Evolutionary conservation across 768 basidiomycete species (phyloP).

Genomic region (Leccinum olivaceopallidum): DNA sequence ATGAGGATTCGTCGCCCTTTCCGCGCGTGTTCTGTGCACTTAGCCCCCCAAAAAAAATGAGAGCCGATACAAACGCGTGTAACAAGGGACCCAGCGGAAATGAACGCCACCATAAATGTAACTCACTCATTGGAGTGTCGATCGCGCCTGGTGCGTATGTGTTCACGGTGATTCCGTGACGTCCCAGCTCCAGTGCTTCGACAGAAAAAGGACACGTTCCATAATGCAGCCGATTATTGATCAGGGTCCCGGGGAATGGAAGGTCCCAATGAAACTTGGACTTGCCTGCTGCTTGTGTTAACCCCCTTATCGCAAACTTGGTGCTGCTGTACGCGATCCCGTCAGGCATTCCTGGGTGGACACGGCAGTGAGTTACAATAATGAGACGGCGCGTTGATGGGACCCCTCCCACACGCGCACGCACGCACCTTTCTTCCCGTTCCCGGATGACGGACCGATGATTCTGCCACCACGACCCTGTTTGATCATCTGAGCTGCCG

Average conservation of each 20-base stretch:
- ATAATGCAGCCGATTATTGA: background rate
- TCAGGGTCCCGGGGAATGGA: background rate
- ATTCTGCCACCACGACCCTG: slow-evolving; percentile 42
- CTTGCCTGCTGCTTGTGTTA: slow-evolving; percentile 24
- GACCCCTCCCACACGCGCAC: too few species aligned
- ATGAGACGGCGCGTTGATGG: slow-evolving; percentile 1
- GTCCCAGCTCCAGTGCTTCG: slow-evolving; percentile 39
- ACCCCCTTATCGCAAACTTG: slow-evolving; percentile 26
- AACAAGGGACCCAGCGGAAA: background rate
- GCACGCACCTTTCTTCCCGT: background rate
- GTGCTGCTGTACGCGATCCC: background rate
- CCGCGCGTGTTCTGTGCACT: background rate
- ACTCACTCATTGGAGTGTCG: slow-evolving; percentile 8
- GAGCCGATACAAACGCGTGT: background rate
- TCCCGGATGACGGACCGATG: slow-evolving; percentile 16
- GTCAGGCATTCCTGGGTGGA: slow-evolving; percentile 1
- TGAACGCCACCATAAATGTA: slow-evolving; percentile 12
- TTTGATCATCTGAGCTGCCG: slow-evolving; percentile 40
- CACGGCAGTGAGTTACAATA: background rate
- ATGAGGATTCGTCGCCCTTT: background rate
- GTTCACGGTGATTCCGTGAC: slow-evolving; percentile 43
- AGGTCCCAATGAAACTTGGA: background rate
- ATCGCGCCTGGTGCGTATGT: slow-evolving; percentile 33
- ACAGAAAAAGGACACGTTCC: background rate
- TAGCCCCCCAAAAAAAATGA: background rate